Base-by-base conservation (phyloP, 495 filamentous ascomycete species). In the Talaromyces ruber region DNA sequence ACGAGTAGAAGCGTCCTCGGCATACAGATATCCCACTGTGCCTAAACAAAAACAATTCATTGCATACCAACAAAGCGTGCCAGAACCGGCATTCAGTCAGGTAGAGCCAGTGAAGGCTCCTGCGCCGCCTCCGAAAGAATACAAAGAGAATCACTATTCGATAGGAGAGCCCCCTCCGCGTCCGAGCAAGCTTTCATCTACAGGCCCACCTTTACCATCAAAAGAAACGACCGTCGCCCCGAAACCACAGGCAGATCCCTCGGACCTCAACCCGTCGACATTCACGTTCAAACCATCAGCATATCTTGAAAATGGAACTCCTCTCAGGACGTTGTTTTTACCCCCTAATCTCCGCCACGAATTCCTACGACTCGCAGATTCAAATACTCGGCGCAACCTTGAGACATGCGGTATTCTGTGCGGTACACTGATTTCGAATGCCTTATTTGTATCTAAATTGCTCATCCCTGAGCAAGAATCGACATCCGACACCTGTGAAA, bases 331-430 rank as follows among this genome's bases (percentile, higher is more conserved):
- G 0, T 79, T 98, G 56, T 96, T 97, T 70, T 81, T 98, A 8
- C 92, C 94, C 1, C 78, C 85, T 2, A 72, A 82, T 6, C 82
- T 98, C 2, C 91, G 94, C 9, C 65, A 72, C 2, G 71, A 73
- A 14, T 98, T 98, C 71, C 78, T 98, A 11, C 67, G 77, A 2
- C 68, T 90, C 18, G 94, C 92, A 4, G 72, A 79, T 0, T 70
- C 84, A 16, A 97, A 97, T 70, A 97, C 95, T 0, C 75, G 74
- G 25, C 79, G 75, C 6, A 96, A 94, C 58, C 80, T 97, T 16
- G 94, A 98, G 74, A 97, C 93, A 60, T 97, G 93, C 72, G 94
- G 93, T 24, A 88, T 98, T 58, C 83, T 98, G 18, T 96, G 91
- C 70, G 94, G 93, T 5, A 95, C 90, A 0, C 76, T 92, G 6